Evolutionary conservation across 169 alveolate species (phyloP), one percentile per base, ranked within the genome.

Genomic region (Cryptosporidium parvum): DNA sequence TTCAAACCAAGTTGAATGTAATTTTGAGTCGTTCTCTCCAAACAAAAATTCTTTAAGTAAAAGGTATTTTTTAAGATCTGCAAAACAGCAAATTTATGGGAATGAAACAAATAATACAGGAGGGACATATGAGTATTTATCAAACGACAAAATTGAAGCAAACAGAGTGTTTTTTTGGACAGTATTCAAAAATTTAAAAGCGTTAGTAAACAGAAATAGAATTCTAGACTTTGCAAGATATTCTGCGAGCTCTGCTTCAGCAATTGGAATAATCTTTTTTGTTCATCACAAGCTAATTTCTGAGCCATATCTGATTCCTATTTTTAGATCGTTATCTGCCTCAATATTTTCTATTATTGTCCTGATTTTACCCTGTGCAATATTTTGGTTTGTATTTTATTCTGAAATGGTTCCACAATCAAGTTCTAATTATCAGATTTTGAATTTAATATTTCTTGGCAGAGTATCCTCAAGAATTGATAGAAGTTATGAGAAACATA

Each of bases 381-480:
- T 73, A 73, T 73, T 73, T 59, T 73, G 86, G 86, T n/a, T 56
- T 53, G 86, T 73, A 73, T 73, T 73, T 16, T 73, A 56, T 12
- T 58, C 86, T 33, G 86, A 73, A 23, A 73, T 73, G 86, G 35
- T 73, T n/a, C 86, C 86, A 33, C 37, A 23, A 31, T 73, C 86
- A 14, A 21, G 37, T 21, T n/a, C 71, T 14, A 18, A 48, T 59
- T 7, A 21, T 33, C 86, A 56, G 23, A 37, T 12, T n/a, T 12
- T 73, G 26, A 73, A 73, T 18, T 69, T 73, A 23, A 59, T 73
- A 37, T 73, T 73, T 59, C 56, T 73, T 18, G 86, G 86, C 44
- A 73, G 86, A 26, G 14, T 73, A 26, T 29, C 85, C 18, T 37
- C 44, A 23, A 73, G 86, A 21, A 6, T 23, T 56, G 86, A 58